Evolutionary conservation across 768 basidiomycete genomes (phyloP).

Genomic region (Kwoniella botswanensis): DNA sequence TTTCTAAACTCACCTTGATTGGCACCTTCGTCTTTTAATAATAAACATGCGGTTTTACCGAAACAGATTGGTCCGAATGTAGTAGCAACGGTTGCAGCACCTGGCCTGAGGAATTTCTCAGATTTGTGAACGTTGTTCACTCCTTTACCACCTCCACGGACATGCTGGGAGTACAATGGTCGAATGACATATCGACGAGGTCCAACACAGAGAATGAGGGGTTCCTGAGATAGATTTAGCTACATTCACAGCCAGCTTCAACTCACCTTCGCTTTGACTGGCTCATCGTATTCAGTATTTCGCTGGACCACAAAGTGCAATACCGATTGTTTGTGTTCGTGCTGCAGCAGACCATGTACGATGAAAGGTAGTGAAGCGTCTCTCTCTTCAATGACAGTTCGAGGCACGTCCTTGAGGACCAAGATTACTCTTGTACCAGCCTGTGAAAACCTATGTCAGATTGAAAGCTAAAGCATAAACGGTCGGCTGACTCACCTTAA

Average conservation of each 20-base stretch:
- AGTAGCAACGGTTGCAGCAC: constrained; percentile 74
- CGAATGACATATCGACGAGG: constrained; percentile 81
- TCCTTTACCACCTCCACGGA: constrained; percentile 82
- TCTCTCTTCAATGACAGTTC: constrained; percentile 61
- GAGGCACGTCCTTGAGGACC: constrained; percentile 75
- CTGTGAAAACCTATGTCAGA: constrained; percentile 59
- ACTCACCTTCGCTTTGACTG: constrained; percentile 85
- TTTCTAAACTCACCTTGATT: constrained; percentile 64
- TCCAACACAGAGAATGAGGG: constrained; percentile 84
- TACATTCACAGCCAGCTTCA: background rate
- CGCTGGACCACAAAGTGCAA: constrained; percentile 90
- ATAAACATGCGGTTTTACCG: constrained; percentile 78
- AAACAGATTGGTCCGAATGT: constrained; percentile 87
- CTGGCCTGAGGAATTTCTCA: constrained; percentile 85
- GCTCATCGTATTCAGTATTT: constrained; percentile 89
- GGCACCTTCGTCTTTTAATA: constrained; percentile 74
- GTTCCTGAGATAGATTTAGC: constrained; percentile 63
- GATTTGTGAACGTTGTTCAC: constrained; percentile 97
- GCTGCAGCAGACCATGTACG: constrained; percentile 82
- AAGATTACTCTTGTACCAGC: constrained; percentile 81
- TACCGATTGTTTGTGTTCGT: constrained; percentile 94
- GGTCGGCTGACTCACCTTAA: constrained; percentile 66
- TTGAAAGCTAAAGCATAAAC: too few species aligned
- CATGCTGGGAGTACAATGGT: constrained; percentile 91
- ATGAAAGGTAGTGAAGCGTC: constrained; percentile 64